Conservation (phyloP, 495 filamentous ascomycete species). For the Symbiotaphrina buchneri region DNA sequence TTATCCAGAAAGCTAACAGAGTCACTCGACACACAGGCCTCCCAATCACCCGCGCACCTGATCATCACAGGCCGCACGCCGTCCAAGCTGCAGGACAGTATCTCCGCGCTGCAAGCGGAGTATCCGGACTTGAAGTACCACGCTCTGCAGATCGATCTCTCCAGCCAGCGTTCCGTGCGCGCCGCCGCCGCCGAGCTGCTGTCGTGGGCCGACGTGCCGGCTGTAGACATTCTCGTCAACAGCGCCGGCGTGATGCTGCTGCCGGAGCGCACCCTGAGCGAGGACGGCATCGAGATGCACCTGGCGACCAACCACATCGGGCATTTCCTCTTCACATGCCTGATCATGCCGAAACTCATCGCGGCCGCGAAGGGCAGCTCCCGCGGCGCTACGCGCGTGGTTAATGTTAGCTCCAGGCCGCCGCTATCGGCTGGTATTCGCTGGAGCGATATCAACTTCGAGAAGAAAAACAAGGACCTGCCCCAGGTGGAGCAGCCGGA, state of each 20-base stretch:
- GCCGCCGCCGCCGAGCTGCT: slow-evolving; percentile 16
- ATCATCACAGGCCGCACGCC: slow-evolving; percentile 17
- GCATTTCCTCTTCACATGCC: slow-evolving; percentile 11
- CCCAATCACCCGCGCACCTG: no score
- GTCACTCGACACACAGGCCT: no score
- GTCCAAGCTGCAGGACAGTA: slow-evolving; percentile 16
- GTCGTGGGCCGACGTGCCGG: slow-evolving; percentile 14
- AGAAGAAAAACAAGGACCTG: slow-evolving; percentile 17
- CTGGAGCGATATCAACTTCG: slow-evolving; percentile 21
- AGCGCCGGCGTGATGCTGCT: slow-evolving; percentile 21
- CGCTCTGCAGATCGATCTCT: slow-evolving; percentile 19
- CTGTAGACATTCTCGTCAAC: slow-evolving; percentile 21
- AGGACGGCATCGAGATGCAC: slow-evolving; percentile 15
- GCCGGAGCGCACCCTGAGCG: slow-evolving; percentile 10
- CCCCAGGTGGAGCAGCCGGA: slow-evolving; percentile 15
- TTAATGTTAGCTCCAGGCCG: slow-evolving; percentile 19
- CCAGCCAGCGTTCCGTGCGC: slow-evolving; percentile 19
- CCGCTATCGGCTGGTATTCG: slow-evolving; percentile 12
- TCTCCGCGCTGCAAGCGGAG: slow-evolving; percentile 13
- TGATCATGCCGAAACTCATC: slow-evolving; percentile 20
- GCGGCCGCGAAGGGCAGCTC: slow-evolving; percentile 14
- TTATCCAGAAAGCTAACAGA: no score
- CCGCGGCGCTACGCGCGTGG: slow-evolving; percentile 16
- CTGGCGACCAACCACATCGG: slow-evolving; percentile 12
- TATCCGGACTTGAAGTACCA: slow-evolving; percentile 17